These are phyloP conservation scores for Termitomyces sp. DNA, from an alignment of 768 basidiomycete species.

Conservation along the genomic window DNA sequence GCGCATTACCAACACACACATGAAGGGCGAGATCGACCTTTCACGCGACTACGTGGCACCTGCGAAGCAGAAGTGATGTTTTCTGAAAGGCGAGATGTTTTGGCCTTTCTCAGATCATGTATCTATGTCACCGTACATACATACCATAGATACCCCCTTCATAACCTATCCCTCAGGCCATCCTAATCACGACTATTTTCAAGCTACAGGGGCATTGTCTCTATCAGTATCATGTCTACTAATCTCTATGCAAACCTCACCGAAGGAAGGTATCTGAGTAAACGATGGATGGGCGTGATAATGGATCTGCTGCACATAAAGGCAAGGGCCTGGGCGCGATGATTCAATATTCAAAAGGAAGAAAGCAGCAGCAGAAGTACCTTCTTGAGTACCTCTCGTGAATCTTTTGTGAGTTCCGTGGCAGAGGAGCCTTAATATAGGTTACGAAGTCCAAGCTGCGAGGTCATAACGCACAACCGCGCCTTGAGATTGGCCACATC, in stretches of 20 bases:
- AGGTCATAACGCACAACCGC: constrained; percentile 25
- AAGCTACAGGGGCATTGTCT: neutral
- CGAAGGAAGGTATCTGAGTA: neutral
- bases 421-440: constrained; percentile 11
- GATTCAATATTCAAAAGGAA: neutral
- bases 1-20: constrained; percentile 84
- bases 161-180: neutral
- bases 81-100: neutral
- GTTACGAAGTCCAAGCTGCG: constrained; percentile 25
- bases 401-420: neutral
- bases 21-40: constrained; percentile 83
- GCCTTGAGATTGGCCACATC: constrained; percentile 35
- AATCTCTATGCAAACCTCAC: neutral
- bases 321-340: neutral
- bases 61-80: constrained; percentile 29
- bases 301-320: neutral
- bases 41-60: constrained; percentile 59
- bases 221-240: neutral
- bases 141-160: constrained; percentile 8
- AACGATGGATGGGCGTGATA: neutral
- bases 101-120: neutral
- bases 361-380: neutral
- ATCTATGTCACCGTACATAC: constrained; percentile 4
- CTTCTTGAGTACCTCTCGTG: neutral
- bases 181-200: neutral